Evolutionary conservation across 176 grass and related monocot genomes (phyloP), one percentile per base, ranked within the genome.

Genomic region (Lolium perenne): DNA sequence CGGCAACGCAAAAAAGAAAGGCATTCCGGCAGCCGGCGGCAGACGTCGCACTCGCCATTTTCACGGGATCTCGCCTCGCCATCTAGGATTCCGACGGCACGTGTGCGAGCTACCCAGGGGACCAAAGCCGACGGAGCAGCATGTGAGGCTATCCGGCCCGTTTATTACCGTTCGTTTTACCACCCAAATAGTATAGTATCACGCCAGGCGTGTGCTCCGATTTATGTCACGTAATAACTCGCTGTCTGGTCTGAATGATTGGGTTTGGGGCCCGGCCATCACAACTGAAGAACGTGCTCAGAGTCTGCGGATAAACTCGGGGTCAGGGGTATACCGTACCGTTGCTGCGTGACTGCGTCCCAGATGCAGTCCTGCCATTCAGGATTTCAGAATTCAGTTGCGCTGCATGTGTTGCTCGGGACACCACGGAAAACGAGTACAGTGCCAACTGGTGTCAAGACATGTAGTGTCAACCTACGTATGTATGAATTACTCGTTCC

Each of bases 121-220:
- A 51, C 82, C 72, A 53, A 13, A 38, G 45, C 71, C 46, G 41
- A 43, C 41, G 41, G 20, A 55, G 47, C 72, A 47, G 81, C 41
- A 21, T 21, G 72, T 65, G 59, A 77, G 10, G 72, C 11, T 62
- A 84, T 35, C 1, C 32, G 32, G 1, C 32, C 48, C 20, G 20
- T 61, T 61, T 64, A 60, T 61, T 64, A 60, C 43, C 57, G 20
- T 77, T 46, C 11, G 47, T 65, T 78, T 66, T 41, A 77, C 55
- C 11, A 38, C 56, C 57, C 10, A 49, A 17, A 8, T 25, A 74
- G n/a, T n/a, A n/a, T n/a, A n/a, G n/a, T 54, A 29, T 87, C 86
- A 87, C 88, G 83, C 88, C 71, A 70, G 8, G 41, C 61, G 88
- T 60, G 88, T 89, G 88, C 88, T 25, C 61, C 70, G 59, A 89